Evolutionary conservation across 768 basidiomycete genomes (phyloP).

Genomic region (Podaxis sp.): DNA sequence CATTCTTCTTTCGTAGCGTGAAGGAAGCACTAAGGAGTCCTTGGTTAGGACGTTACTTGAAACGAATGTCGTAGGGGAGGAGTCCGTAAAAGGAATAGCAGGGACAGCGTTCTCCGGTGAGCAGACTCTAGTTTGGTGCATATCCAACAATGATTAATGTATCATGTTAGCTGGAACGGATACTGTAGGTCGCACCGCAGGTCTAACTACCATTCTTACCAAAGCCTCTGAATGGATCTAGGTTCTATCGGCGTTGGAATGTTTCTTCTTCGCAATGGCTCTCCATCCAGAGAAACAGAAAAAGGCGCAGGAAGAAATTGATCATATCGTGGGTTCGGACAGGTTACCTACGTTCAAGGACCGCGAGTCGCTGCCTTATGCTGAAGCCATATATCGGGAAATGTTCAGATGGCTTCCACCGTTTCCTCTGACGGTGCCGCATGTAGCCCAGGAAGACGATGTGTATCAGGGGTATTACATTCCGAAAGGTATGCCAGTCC

Average conservation of each 20-base stretch:
- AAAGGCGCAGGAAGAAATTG: slow-evolving; percentile 27
- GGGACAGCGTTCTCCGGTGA: slow-evolving; percentile 13
- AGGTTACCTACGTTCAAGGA: slow-evolving; percentile 23
- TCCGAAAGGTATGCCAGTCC: slow-evolving; percentile 11
- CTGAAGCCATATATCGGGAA: slow-evolving; percentile 15
- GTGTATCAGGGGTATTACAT: slow-evolving; percentile 21
- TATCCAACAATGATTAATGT: not conserved
- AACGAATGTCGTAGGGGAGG: not conserved
- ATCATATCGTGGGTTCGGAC: slow-evolving; percentile 22
- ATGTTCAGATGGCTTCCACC: slow-evolving; percentile 15
- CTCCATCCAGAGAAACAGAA: slow-evolving; percentile 24
- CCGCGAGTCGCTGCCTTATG: slow-evolving; percentile 18
- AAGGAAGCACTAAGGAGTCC: slow-evolving; percentile 9
- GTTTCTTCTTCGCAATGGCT: slow-evolving; percentile 25
- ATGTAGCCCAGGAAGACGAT: slow-evolving; percentile 20
- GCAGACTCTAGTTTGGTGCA: not conserved
- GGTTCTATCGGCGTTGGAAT: slow-evolving; percentile 15
- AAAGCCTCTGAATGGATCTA: not conserved
- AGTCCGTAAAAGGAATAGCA: slow-evolving; percentile 9
- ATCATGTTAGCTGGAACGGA: slow-evolving; percentile 13
- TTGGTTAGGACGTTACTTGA: slow-evolving; percentile 10
- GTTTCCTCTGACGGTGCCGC: slow-evolving; percentile 17
- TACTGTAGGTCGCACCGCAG: slow-evolving; percentile 8
- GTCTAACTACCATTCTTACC: not conserved
- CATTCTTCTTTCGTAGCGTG: not conserved